Percentiles rank a stretch among this genome's conserved stretches.
These are phyloP conservation scores for Xylaria sp. DNA, from an alignment of 2,329 filamentous ascomycete species.

Conservation along the genomic window DNA sequence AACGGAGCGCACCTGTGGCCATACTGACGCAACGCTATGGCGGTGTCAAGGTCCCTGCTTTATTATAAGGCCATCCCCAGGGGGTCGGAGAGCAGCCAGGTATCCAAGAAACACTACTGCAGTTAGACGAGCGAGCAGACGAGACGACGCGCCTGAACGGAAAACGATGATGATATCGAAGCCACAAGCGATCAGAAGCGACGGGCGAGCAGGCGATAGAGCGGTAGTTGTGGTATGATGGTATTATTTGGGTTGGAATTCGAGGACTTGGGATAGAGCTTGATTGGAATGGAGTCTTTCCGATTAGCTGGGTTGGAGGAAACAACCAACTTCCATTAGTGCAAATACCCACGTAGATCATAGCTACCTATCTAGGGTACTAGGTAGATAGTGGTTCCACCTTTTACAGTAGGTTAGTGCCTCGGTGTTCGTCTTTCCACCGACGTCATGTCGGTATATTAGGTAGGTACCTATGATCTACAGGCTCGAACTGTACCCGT, in stretches of 20 bases:
- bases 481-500: background rate
- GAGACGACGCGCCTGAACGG: background rate
- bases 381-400: too few relatives aligned
- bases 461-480: background rate
- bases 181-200: background rate
- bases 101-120: background rate
- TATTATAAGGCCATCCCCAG: slow-evolving; percentile 40
- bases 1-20: slow-evolving; percentile 43
- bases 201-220: background rate
- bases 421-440: too few relatives aligned
- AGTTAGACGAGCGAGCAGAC: too few relatives aligned
- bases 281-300: slow-evolving; percentile 26
- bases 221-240: background rate
- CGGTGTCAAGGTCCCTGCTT: slow-evolving; percentile 25
- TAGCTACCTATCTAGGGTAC: too few relatives aligned
- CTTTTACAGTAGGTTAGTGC: background rate
- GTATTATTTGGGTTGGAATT: slow-evolving; percentile 9
- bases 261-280: background rate
- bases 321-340: slow-evolving; percentile 8
- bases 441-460: too few relatives aligned
- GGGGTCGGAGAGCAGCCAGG: background rate
- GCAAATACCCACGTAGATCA: slow-evolving; percentile 23
- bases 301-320: slow-evolving; percentile 25
- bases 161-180: background rate
- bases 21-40: slow-evolving; percentile 38